These are phyloP conservation scores for Artemisia annua DNA, from an alignment of 129 eudicot genomes.

Conservation along the genomic window DNA sequence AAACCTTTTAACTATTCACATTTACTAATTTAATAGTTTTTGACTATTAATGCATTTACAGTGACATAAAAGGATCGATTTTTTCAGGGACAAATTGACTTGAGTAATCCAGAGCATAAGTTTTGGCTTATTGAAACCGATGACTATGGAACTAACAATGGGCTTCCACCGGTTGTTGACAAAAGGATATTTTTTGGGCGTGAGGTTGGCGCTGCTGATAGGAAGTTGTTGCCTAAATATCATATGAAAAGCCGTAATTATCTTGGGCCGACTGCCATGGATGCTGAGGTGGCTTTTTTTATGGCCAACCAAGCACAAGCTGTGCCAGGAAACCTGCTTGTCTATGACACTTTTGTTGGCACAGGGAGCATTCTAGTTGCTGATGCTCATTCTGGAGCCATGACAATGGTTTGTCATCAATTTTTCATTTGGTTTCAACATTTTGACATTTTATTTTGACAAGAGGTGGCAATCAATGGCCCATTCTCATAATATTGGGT, in stretches of 20 bases:
- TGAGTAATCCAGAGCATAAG: conserved; percentile 69
- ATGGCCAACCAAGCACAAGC: conserved; percentile 95
- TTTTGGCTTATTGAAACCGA: conserved; percentile 89
- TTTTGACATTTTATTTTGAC: background rate
- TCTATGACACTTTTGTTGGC: conserved; percentile 93
- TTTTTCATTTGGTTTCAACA: background rate
- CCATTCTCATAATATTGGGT: background rate
- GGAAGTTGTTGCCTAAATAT: conserved; percentile 84
- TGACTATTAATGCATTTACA: background rate
- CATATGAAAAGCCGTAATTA: conserved; percentile 82
- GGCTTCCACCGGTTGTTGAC: conserved; percentile 78
- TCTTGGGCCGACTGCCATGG: conserved; percentile 99
- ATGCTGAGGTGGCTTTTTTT: conserved; percentile 96
- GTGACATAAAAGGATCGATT: background rate
- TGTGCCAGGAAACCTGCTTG: conserved; percentile 84
- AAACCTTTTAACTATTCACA: background rate
- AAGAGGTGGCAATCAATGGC: background rate
- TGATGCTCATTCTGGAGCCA: conserved; percentile 96
- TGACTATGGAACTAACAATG: conserved; percentile 70
- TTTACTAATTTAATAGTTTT: background rate
- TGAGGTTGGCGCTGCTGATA: conserved; percentile 81
- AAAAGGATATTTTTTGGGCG: conserved; percentile 86
- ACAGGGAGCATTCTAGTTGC: conserved; percentile 94
- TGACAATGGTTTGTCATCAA: conserved; percentile 80
- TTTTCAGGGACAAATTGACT: conserved; percentile 77